These are phyloP conservation scores for Hyphopichia fennica DNA, from an alignment of 1,139 yeast genomes.

Conservation along the genomic window DNA sequence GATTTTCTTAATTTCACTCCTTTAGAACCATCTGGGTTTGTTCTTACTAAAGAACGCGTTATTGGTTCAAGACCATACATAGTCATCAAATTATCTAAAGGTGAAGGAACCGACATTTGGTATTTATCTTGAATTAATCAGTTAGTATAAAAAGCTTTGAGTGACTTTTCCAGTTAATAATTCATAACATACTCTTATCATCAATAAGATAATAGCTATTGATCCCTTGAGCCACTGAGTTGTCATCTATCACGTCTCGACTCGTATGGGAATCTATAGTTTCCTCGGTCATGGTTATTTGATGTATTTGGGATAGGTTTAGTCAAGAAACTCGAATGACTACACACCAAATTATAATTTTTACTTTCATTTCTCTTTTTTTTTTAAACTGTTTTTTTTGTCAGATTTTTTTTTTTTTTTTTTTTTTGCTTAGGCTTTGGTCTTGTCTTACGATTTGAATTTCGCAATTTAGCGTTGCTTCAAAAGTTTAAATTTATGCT, in stretches of 20 bases:
- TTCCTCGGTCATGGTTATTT: background rate
- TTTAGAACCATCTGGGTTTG: slow-evolving; percentile 85
- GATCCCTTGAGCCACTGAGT: slow-evolving; percentile 2
- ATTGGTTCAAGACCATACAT: slow-evolving; percentile 67
- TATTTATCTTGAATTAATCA: slow-evolving; percentile 31
- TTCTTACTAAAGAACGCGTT: slow-evolving; percentile 79
- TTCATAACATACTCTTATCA: slow-evolving; percentile 11
- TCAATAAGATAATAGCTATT: slow-evolving; percentile 15
- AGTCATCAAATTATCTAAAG: slow-evolving; percentile 66
- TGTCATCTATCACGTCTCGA: background rate
- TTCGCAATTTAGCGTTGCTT: too few species aligned
- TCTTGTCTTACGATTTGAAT: too few species aligned
- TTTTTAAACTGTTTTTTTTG: too few species aligned
- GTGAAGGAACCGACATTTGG: slow-evolving; percentile 60
- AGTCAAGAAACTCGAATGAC: too few species aligned
- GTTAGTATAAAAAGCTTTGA: slow-evolving; percentile 9
- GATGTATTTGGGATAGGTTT: too few species aligned
- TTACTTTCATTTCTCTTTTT: too few species aligned
- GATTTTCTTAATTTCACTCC: slow-evolving; percentile 92
- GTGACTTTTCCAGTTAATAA: background rate
- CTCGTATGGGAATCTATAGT: too few species aligned
- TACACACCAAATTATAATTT: too few species aligned
- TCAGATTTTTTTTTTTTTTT: too few species aligned
- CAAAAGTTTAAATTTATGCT: too few species aligned
- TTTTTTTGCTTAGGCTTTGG: too few species aligned